phyloP scores from a whole-genome alignment of 257 asterid genomes.

The Penstemon barbatus region DNA sequence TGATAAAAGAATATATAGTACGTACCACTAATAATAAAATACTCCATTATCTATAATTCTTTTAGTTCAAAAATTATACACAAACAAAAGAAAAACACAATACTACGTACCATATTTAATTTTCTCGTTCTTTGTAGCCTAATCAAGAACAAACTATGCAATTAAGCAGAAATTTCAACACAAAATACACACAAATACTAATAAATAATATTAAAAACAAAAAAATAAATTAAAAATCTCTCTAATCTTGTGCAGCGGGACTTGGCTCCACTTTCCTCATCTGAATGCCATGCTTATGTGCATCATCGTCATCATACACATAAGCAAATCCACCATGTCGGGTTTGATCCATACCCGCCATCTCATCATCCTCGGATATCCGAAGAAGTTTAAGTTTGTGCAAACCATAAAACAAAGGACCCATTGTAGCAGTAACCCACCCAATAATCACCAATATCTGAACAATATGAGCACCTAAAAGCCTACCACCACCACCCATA shows the following conservation, averaged over 20 bases:
- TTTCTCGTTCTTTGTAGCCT: not conserved
- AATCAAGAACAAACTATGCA: not conserved
- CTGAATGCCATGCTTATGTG: conserved; percentile 9
- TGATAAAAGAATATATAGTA: no score
- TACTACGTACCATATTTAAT: no score
- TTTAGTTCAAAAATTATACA: no score
- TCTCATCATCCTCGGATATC: conserved; percentile 44
- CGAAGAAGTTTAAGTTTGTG: conserved; percentile 46
- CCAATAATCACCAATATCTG: conserved; percentile 46
- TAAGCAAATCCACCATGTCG: conserved; percentile 55
- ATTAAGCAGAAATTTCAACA: not conserved
- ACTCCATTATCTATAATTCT: no score
- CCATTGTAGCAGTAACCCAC: conserved; percentile 53
- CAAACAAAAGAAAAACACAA: no score
- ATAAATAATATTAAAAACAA: not conserved
- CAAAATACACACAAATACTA: not conserved
- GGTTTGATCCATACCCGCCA: conserved; percentile 56
- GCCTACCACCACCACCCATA: conserved; percentile 47
- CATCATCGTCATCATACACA: conserved; percentile 33
- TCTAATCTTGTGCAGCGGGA: conserved; percentile 9
- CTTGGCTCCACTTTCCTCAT: conserved; percentile 35
- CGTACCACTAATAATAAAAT: no score
- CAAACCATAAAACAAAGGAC: conserved; percentile 37
- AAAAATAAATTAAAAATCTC: not conserved
- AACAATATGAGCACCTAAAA: conserved; percentile 43